Base-by-base conservation (phyloP, 75 land plant genomes). In the Picea sitchensis region DNA sequence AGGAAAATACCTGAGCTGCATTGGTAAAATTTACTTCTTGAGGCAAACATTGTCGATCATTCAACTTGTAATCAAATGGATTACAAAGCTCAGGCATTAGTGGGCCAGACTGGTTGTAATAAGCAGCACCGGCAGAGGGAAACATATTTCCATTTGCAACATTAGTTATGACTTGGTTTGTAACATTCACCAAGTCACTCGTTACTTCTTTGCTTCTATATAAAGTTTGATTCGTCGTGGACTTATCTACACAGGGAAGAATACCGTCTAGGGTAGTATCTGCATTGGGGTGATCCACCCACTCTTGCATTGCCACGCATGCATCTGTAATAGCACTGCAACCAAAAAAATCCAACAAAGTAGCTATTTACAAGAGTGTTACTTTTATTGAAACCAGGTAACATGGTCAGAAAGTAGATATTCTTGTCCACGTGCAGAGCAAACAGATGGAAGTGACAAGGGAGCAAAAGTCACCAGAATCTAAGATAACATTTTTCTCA, bases 241-340 rank as follows among this genome's bases (percentile, higher is more conserved):
- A 76, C 17, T 69, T 82, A 81, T 92, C 91, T 1, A 88, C 93
- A 60, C 97, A 94, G 1, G 95, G 95, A 14, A 94, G 61, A 59
- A 94, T 92, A 23, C 86, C 85, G 62, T 90, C 91, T 31, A 94
- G 73, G 26, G 84, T 90, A 30, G 97, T 92, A 34, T 85, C 86
- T 44, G 91, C 91, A 74, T 84, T 79, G 1, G 97, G 97, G 71
- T 91, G 80, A 38, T 76, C 86, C 4, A 91, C 93, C 95, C 95
- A 94, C 59, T 94, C 85, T 30, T 89, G 75, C 97, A 94, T 94
- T 65, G 97, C 93, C 38, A 91, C 88, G 78, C 97, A 94, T 31
- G 97, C 88, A 80, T 94, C 95, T 61, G 81, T 88, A 51, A 91
- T 82, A 72, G 83, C 95, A 84, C 96, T 94, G 87, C 64, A 61